phyloP scores from a whole-genome alignment of 345 rosid species.

The Rhizophora apiculata region DNA sequence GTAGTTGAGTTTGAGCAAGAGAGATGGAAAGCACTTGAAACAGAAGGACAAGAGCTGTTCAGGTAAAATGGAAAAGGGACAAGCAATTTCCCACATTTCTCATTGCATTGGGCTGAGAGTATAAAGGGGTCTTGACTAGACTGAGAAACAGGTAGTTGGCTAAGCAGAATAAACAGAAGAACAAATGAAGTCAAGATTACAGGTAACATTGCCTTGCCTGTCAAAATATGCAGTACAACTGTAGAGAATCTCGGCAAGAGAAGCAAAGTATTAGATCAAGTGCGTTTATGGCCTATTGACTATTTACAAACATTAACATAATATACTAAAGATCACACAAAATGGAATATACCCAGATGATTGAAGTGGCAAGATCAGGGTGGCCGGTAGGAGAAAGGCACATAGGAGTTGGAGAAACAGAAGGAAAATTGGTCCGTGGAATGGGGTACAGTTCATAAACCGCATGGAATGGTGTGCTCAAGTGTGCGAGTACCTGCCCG shows the following conservation, averaged over 20 bases:
- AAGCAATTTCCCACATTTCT: conserved; percentile 51
- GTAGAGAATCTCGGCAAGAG: conserved; percentile 20
- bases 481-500: conserved; percentile 17
- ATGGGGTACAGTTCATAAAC: conserved; percentile 53
- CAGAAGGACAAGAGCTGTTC: conserved; percentile 39
- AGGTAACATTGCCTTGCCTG: conserved; percentile 31
- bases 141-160: conserved; percentile 23
- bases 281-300: not conserved
- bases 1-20: conserved; percentile 61
- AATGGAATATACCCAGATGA: not conserved
- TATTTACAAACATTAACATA: not conserved
- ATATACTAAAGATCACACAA: not conserved
- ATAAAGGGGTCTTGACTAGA: conserved; percentile 21
- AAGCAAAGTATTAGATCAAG: conserved; percentile 14
- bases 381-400: not conserved
- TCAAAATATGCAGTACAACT: conserved; percentile 11
- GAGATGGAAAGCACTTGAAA: conserved; percentile 43
- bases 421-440: conserved; percentile 66
- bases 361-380: conserved; percentile 28
- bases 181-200: conserved; percentile 29
- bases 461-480: conserved; percentile 42
- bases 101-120: conserved; percentile 38
- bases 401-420: conserved; percentile 52
- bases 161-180: conserved; percentile 36
- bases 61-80: conserved; percentile 67